phyloP scores from a whole-genome alignment of 176 grass and related monocot species.

The Rhynchospora breviuscula region DNA sequence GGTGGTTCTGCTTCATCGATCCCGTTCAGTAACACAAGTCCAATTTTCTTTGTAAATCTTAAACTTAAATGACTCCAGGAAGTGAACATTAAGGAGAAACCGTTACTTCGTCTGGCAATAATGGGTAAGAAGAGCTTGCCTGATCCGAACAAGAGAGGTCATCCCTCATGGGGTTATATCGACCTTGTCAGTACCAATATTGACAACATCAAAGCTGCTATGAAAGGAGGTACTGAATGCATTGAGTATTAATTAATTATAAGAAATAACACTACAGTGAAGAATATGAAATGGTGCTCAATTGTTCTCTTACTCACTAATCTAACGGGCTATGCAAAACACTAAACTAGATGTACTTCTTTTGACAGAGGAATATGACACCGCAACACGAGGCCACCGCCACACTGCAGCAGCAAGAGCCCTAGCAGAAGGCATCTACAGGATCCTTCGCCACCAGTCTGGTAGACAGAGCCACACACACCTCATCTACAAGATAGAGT shows the following conservation, averaged over 20 bases:
- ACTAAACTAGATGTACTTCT: not conserved
- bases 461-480: slow-evolving; percentile 47
- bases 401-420: slow-evolving; percentile 35
- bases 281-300: not conserved
- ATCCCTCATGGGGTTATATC: slow-evolving; percentile 69
- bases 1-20: not conserved
- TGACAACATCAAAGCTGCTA: slow-evolving; percentile 49
- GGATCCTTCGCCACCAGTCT: slow-evolving; percentile 55
- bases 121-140: slow-evolving; percentile 87
- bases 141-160: slow-evolving; percentile 45
- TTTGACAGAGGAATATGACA: slow-evolving; percentile 50
- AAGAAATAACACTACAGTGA: not conserved
- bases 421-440: slow-evolving; percentile 77
- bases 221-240: slow-evolving; percentile 35
- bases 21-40: not conserved
- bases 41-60: not conserved
- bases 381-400: slow-evolving; percentile 54
- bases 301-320: not conserved
- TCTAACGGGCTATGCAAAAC: not conserved
- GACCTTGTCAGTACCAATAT: slow-evolving; percentile 67
- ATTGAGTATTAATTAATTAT: not conserved
- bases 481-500: slow-evolving; percentile 89
- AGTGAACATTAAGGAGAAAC: slow-evolving; percentile 57
- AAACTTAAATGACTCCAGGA: slow-evolving; percentile 31
- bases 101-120: slow-evolving; percentile 49